Conservation (phyloP, 2,329 filamentous ascomycete species). For the Pyricularia sp. region DNA sequence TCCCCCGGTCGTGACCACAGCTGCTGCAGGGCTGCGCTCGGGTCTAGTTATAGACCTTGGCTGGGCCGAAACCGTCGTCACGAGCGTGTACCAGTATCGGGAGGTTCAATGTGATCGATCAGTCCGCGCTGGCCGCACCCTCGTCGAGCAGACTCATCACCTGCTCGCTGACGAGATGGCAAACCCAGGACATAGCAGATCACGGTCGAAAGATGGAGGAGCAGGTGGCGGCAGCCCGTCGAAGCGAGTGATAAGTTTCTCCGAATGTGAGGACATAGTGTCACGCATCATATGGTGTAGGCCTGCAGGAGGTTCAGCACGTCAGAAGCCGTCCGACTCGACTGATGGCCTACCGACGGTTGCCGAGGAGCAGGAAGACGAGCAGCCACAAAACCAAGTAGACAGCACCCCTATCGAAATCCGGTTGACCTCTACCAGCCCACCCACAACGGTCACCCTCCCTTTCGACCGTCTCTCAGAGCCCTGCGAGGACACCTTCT, state of each 20-base stretch:
- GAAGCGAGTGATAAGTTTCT: constrained; percentile 46
- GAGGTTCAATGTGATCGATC: constrained; percentile 65
- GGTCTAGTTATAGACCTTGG: constrained; percentile 83
- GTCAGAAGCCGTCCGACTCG: constrained; percentile 3
- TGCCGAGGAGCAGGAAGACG: constrained; percentile 46
- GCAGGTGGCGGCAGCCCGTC: constrained; percentile 17
- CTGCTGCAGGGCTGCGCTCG: constrained; percentile 77
- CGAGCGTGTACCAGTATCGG: constrained; percentile 82
- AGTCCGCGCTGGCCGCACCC: constrained; percentile 61
- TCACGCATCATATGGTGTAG: constrained; percentile 72
- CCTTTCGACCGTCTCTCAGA: constrained; percentile 63
- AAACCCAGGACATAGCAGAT: constrained; percentile 12
- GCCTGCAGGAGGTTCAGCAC: constrained; percentile 17
- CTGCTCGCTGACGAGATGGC: constrained; percentile 38
- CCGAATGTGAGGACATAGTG: constrained; percentile 73
- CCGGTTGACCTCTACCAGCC: constrained; percentile 34
- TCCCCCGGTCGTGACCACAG: constrained; percentile 60
- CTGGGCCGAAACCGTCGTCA: constrained; percentile 83
- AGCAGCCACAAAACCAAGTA: neutral
- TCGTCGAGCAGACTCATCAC: constrained; percentile 62
- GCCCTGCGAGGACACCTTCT: constrained; percentile 67
- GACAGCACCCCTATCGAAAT: constrained; percentile 17
- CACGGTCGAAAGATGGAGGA: constrained; percentile 16
- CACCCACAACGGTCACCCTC: constrained; percentile 50
- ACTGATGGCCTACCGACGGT: constrained; percentile 38